These are phyloP conservation scores for Cyberlindnera mycetangii DNA, from an alignment of 805 yeast genomes.

Conservation along the genomic window DNA sequence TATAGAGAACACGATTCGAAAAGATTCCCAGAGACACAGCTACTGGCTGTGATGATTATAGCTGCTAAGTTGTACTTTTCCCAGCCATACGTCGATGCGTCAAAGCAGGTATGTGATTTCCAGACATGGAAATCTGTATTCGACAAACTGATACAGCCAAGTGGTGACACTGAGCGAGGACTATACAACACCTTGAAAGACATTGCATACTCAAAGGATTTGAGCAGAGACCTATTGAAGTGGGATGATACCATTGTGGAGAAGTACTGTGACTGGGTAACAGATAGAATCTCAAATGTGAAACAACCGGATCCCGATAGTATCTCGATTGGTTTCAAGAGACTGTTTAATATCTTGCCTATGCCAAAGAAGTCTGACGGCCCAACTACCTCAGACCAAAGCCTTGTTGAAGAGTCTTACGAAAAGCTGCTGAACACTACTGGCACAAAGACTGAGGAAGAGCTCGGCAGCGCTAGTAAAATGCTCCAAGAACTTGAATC, in stretches of 20 bases:
- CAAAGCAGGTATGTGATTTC: constrained; percentile 6
- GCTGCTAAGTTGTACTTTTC: constrained; percentile 26
- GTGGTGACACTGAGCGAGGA: constrained; percentile 6
- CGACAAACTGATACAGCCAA: constrained; percentile 7
- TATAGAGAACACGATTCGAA: not conserved
- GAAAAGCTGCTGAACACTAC: not conserved
- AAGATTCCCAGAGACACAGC: constrained; percentile 26
- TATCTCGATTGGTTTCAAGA: constrained; percentile 16
- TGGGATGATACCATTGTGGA: constrained; percentile 49
- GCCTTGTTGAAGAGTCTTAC: not conserved
- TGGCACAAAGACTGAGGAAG: no score
- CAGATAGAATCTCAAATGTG: constrained; percentile 30
- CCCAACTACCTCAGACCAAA: not conserved
- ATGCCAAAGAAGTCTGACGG: constrained; percentile 5
- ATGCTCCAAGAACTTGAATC: no score
- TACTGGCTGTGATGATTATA: constrained; percentile 15
- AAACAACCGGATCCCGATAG: constrained; percentile 27
- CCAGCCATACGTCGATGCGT: constrained; percentile 5
- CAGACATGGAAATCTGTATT: constrained; percentile 17
- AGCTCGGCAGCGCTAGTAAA: no score
- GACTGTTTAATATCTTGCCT: constrained; percentile 26
- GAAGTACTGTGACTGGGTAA: constrained; percentile 50
- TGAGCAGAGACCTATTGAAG: constrained; percentile 35
- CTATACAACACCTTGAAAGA: constrained; percentile 13
- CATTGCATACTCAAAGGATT: constrained; percentile 22